Evolutionary conservation across 2,329 filamentous ascomycete genomes (phyloP).

Genomic region (Phialophora chinensis): DNA sequence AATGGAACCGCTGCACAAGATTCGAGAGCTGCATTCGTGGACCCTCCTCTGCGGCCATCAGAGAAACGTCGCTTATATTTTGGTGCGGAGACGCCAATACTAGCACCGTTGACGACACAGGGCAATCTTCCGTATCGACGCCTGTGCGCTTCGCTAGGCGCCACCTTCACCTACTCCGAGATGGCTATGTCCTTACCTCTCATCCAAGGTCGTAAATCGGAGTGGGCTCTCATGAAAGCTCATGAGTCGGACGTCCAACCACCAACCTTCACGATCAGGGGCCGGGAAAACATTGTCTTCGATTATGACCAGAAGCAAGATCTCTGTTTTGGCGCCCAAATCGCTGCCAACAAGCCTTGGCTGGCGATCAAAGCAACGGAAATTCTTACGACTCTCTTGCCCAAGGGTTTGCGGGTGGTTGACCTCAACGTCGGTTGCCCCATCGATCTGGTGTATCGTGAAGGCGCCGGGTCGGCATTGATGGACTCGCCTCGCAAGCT

Average conservation of each 20-base stretch:
- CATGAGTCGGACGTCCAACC: constrained; percentile 81
- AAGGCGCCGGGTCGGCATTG: constrained; percentile 86
- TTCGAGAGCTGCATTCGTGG: constrained; percentile 78
- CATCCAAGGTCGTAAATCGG: constrained; percentile 84
- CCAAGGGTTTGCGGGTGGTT: constrained; percentile 78
- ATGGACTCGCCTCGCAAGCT: constrained; percentile 87
- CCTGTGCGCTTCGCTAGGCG: constrained; percentile 85
- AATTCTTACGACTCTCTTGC: constrained; percentile 74
- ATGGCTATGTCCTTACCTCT: constrained; percentile 95
- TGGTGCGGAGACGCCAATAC: constrained; percentile 85
- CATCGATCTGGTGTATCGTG: constrained; percentile 89
- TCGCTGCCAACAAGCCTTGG: constrained; percentile 91
- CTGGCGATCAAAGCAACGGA: constrained; percentile 87
- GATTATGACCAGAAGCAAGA: constrained; percentile 84
- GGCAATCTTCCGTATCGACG: constrained; percentile 94
- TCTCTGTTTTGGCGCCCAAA: constrained; percentile 88
- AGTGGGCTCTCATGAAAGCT: constrained; percentile 94
- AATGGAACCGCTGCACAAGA: constrained; percentile 64
- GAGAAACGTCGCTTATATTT: constrained; percentile 96
- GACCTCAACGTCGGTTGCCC: constrained; percentile 98
- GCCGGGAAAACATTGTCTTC: constrained; percentile 63
- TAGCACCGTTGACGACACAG: constrained; percentile 96
- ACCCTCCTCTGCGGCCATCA: constrained; percentile 85
- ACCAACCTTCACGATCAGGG: constrained; percentile 66
- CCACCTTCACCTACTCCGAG: constrained; percentile 94